These are phyloP conservation scores for Lathyrus sativus DNA, from an alignment of 306 rosid genomes.

Conservation along the genomic window DNA sequence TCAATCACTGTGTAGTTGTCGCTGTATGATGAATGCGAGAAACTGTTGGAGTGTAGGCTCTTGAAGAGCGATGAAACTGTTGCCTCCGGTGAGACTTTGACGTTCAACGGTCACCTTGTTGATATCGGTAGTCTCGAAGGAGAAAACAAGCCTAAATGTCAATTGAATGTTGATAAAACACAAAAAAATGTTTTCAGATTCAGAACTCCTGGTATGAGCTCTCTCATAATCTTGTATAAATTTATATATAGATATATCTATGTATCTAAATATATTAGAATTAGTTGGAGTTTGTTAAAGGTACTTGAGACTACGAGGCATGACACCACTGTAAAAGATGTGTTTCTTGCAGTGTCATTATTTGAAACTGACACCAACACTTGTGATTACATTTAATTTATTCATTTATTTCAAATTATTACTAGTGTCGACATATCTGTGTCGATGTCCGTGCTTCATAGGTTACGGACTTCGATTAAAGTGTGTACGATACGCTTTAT, in stretches of 20 bases:
- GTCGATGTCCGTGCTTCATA: too few species aligned
- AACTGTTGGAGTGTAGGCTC: slow-evolving; percentile 65
- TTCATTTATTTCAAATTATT: too few species aligned
- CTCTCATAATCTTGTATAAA: neutral
- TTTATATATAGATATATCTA: neutral
- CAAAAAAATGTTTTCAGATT: slow-evolving; percentile 32
- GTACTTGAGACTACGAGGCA: neutral
- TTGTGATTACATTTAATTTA: too few species aligned
- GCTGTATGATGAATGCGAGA: slow-evolving; percentile 72
- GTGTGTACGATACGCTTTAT: neutral
- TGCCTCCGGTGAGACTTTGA: slow-evolving; percentile 52
- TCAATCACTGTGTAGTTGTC: slow-evolving; percentile 45
- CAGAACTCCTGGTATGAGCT: slow-evolving; percentile 40
- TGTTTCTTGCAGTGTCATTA: too few species aligned
- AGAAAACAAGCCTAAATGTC: slow-evolving; percentile 43
- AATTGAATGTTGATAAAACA: slow-evolving; percentile 39
- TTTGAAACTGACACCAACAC: too few species aligned
- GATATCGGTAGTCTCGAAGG: slow-evolving; percentile 58
- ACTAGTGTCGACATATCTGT: too few species aligned
- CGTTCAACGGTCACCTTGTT: slow-evolving; percentile 44
- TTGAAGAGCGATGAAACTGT: slow-evolving; percentile 68
- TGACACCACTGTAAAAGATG: too few species aligned
- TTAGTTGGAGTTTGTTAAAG: neutral
- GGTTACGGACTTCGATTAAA: neutral
- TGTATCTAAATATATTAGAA: neutral